Base-by-base conservation (phyloP, 1,284 basidiomycete species). In the Fistulina hepatica region DNA sequence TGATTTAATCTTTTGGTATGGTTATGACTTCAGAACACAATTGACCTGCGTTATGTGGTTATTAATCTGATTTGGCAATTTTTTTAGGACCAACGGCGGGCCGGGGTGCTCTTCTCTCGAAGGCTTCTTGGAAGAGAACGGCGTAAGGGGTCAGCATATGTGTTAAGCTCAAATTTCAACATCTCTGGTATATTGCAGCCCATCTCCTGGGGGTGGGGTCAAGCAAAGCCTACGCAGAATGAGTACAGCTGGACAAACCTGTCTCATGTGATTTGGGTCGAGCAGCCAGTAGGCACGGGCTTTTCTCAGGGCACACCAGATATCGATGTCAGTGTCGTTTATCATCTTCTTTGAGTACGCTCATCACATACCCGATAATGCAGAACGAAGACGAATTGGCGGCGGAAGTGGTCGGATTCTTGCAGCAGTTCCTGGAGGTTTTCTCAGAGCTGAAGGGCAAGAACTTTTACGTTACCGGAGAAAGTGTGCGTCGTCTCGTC, bases 201-300 rank as follows among this genome's bases (percentile, higher is more conserved):
- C 2, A 61, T 57, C 42, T 69, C 70, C 13, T 70, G 65, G 6
- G 60, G 59, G 61, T 64, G 46, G 30, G 58, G 46, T 19, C n/a
- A 10, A 27, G 3, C 45, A 39, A 12, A 4, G n/a, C 17, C n/a
- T 17, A 44, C 39, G 10, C 44, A 44, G 49, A 57, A 81, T 60
- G 73, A 70, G 1, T 65, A 77, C 52, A 65, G 63, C 3, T 86
- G 81, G 81, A 81, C 76, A 0, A 82, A 83, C 45, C 58, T 84
- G 21, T 73, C 76, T 6, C 73, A 77, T 43, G 62, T 84, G 25
- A 55, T 86, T 13, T 86, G 70, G 66, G 69, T 88, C 7, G 82
- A 89, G 48, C 85, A 89, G 48, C 84, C 84, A 2, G 73, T 84
- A 17, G 78, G 80, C 13, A 83, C 80, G 0, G 84, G 85, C 1